Evolutionary conservation across 306 rosid genomes (phyloP).

Genomic region (Prunus davidiana): DNA sequence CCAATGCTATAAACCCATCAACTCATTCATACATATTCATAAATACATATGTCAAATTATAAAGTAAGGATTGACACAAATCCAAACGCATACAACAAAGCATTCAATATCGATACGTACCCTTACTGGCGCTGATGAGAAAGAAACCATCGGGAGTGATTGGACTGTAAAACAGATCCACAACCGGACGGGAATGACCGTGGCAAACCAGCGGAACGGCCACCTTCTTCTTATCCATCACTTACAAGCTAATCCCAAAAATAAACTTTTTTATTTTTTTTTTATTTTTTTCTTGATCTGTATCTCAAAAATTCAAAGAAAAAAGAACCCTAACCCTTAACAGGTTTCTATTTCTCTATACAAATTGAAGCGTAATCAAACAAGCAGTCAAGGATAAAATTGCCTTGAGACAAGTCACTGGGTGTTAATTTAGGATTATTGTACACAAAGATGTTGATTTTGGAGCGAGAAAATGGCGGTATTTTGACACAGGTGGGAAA

Average conservation of each 20-base stretch:
- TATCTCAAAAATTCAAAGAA: constrained; percentile 5
- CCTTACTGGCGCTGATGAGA: constrained; percentile 98
- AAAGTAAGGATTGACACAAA: background rate
- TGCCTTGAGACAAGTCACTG: background rate
- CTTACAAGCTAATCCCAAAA: constrained; percentile 12
- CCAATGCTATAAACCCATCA: background rate
- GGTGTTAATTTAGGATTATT: constrained; percentile 2
- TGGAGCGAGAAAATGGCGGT: constrained; percentile 45
- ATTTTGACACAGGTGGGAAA: constrained; percentile 47
- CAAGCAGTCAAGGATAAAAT: background rate
- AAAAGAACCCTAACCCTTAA: constrained; percentile 43
- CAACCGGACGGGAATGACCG: constrained; percentile 95
- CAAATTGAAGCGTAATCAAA: background rate
- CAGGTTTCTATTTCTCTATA: background rate
- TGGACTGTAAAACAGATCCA: constrained; percentile 90
- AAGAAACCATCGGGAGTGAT: constrained; percentile 88
- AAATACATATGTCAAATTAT: background rate
- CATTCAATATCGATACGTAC: constrained; percentile 27
- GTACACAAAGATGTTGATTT: background rate
- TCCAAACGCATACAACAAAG: background rate
- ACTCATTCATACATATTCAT: background rate
- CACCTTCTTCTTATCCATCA: constrained; percentile 83
- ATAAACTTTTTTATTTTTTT: background rate
- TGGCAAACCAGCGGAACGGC: constrained; percentile 85
- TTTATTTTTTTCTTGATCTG: constrained; percentile 18